Evolutionary conservation across 768 basidiomycete genomes (phyloP).

Genomic region (Tremella mesenterica): DNA sequence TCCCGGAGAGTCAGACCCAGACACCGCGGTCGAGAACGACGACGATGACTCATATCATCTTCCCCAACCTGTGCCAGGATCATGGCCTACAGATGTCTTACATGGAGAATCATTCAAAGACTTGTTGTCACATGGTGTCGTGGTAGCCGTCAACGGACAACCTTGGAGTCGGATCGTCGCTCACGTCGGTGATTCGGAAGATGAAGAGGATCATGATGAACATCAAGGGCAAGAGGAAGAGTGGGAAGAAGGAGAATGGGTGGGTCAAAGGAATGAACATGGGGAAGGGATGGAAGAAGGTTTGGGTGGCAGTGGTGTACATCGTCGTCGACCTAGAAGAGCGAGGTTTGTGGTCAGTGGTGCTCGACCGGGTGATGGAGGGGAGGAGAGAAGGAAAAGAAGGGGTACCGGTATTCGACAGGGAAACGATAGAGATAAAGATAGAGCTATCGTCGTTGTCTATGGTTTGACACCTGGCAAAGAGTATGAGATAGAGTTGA

Average conservation of each 20-base stretch:
- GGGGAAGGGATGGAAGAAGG: conserved; percentile 22
- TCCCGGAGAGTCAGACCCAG: conserved; percentile 33
- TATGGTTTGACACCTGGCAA: conserved; percentile 80
- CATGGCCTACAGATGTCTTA: conserved; percentile 4
- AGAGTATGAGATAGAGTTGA: conserved; percentile 82
- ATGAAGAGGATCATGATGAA: conserved; percentile 7
- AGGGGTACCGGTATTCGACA: no score
- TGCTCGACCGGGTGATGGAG: conserved; percentile 8
- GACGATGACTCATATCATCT: not conserved
- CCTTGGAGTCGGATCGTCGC: conserved; percentile 43
- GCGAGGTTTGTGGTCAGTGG: conserved; percentile 23
- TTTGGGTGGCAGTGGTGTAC: conserved; percentile 3
- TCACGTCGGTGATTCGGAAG: conserved; percentile 34
- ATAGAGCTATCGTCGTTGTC: conserved; percentile 83
- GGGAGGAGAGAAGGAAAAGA: conserved; percentile 6
- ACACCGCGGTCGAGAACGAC: conserved; percentile 21
- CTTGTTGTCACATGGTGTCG: conserved; percentile 41
- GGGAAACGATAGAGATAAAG: no score
- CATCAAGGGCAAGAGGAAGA: conserved; percentile 13
- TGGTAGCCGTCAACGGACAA: conserved; percentile 42
- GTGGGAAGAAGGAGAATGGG: conserved; percentile 15
- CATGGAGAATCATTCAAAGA: conserved; percentile 34
- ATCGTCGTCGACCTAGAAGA: conserved; percentile 23
- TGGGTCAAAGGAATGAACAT: conserved; percentile 6
- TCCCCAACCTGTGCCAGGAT: conserved; percentile 3